phyloP scores from a whole-genome alignment of 768 basidiomycete species.

The Dendrothele bispora region DNA sequence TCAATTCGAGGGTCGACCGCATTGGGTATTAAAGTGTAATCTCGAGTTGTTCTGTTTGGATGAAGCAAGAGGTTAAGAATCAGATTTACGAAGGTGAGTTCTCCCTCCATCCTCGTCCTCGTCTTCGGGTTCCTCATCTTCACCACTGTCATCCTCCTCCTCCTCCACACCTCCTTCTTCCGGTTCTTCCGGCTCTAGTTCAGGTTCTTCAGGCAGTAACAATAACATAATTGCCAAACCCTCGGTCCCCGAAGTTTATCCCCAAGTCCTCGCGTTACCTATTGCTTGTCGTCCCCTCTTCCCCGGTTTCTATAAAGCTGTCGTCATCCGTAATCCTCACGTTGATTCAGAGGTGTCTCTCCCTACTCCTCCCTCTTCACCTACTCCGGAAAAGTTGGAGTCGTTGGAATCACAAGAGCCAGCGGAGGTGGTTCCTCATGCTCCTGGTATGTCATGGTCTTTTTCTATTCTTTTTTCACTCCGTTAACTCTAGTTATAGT shows the following conservation, averaged over 20 bases:
- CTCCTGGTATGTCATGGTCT: not conserved
- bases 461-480: not conserved
- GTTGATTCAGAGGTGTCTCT: conserved; percentile 59
- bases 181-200: not conserved
- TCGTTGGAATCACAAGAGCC: conserved; percentile 20
- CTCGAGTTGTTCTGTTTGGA: too few species aligned
- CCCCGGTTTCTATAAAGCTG: conserved; percentile 98
- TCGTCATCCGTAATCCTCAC: conserved; percentile 86
- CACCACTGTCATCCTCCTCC: too few species aligned
- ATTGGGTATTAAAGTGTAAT: too few species aligned
- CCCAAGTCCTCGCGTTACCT: conserved; percentile 91
- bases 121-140: too few species aligned
- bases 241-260: conserved; percentile 87
- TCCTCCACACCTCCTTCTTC: not conserved
- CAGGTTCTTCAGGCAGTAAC: conserved; percentile 33
- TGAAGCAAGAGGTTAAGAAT: too few species aligned
- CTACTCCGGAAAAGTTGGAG: conserved; percentile 22
- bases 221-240: conserved; percentile 74
- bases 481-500: conserved; percentile 37
- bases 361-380: conserved; percentile 48
- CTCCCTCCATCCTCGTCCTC: too few species aligned
- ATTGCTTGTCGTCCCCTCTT: conserved; percentile 95
- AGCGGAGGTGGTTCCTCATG: conserved; percentile 10
- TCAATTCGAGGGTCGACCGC: too few species aligned
- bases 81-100: too few species aligned